Evolutionary conservation across 371 early-diverging fungal species (phyloP), one percentile per base, ranked within the genome.

Genomic region (Mucor indicus): DNA sequence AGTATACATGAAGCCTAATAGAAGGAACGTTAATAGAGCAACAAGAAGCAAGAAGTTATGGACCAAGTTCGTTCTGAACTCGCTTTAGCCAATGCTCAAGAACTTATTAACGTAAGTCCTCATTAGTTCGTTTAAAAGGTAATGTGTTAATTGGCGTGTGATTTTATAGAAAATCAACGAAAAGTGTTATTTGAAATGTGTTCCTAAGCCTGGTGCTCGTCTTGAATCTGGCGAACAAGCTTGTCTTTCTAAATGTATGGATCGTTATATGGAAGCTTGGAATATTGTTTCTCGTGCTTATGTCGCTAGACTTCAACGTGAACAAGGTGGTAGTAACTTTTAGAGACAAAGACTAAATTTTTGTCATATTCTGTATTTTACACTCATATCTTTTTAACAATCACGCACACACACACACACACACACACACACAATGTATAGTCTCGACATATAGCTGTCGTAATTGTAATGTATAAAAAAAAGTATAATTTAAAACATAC

Each of bases 251-350:
- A 85, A 87, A 73, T 92, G 92, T 77, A 87, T 89, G 81, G 90
- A 91, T 58, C 87, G 89, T 54, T 92, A 89, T 75, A 83, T 92
- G 83, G 87, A 89, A 50, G 81, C 90, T 46, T 92, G 91, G 91
- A 90, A 91, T 57, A 73, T 83, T 29, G 87, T 90, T 29, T 90
- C 92, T 29, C 81, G 86, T 42, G 72, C 89, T 10, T 91, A 89
- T 44, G 79, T 89, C 27, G 66, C 69, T 47, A 78, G 87, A 45
- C 74, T 86, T 29, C 86, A 87, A 64, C 75, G 82, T 45, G 89
- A 89, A 58, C 76, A 74, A 52, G 70, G 73, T 60, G 66, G 62
- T 31, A 61, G 61, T 30, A 58, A 50, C 48, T 25, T 55, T 32
- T 55, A 55, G 44, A 37, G n/a, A 17, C 17, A 45, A 45, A 7